Base-by-base conservation (phyloP, 305 asterid species). In the Andrographis paniculata region DNA sequence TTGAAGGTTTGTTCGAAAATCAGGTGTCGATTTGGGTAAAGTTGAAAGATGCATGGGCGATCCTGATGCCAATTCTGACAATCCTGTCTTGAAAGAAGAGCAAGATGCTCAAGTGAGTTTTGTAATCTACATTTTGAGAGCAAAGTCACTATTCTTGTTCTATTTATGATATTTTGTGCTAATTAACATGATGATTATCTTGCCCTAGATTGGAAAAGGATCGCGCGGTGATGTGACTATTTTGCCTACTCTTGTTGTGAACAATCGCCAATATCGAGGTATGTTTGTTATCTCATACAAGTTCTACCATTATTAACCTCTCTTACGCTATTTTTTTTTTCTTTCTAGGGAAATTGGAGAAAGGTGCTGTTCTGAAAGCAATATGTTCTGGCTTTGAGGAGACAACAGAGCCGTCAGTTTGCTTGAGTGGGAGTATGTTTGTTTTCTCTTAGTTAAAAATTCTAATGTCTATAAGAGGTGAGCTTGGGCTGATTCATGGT, bases 251-350 rank as follows among this genome's bases (percentile, higher is more conserved):
- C 82, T 92, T 20, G 93, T 92, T 43, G 94, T 92, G 62, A 92
- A 92, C 55, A 84, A 77, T 64, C 82, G 93, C 35, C 99, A 87
- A 59, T 92, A 87, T 69, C 86, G 99, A 74, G 99, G 99, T 92
- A 48, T 59, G 76, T 48, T 38, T 52, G 24, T 53, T 56, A 14
- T 14, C 53, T 48, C 42, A 50, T 22, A 15, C 24, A 8, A 59
- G 31, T 55, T 28, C 45, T 15, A 15, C 15, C 35, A 24, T 37
- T 49, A 20, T 40, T 54, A 39, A 41, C 43, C 42, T 28, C 43
- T 35, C 50, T 53, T 38, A 16, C 24, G 44, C 54, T 48, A 47
- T 59, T 39, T 65, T 50, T 36, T 40, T 49, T 30, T 21, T 65
- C 14, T 37, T 14, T 14, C 14, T 83, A 91, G 98, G 98, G 44